Conservation (phyloP, 345 rosid genomes). For the Barbarea vulgaris region DNA sequence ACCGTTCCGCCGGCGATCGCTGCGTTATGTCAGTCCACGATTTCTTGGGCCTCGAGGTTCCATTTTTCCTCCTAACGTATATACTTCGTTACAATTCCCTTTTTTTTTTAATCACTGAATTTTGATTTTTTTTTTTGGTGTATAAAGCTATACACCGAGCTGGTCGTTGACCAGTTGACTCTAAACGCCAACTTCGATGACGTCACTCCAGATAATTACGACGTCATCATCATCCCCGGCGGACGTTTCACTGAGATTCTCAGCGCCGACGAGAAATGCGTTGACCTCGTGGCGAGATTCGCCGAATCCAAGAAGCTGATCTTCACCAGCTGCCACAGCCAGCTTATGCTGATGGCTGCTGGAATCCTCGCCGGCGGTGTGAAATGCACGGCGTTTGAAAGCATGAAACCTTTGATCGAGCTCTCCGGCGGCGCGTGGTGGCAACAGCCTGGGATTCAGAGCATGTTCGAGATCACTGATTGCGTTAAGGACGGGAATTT, state of each 20-base stretch:
- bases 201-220: slow-evolving; percentile 42
- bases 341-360: slow-evolving; percentile 48
- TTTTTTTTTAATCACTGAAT: neutral
- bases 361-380: slow-evolving; percentile 49
- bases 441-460: slow-evolving; percentile 47
- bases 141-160: slow-evolving; percentile 48
- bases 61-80: neutral
- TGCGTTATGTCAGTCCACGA: slow-evolving; percentile 54
- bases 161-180: slow-evolving; percentile 50
- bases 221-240: slow-evolving; percentile 50
- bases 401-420: slow-evolving; percentile 53
- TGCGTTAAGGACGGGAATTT: slow-evolving; percentile 52
- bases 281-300: slow-evolving; percentile 40
- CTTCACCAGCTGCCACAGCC: slow-evolving; percentile 58
- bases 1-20: slow-evolving; percentile 44
- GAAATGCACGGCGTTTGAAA: slow-evolving; percentile 53
- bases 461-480: slow-evolving; percentile 49
- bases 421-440: slow-evolving; percentile 56
- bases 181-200: slow-evolving; percentile 48
- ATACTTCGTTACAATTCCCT: neutral
- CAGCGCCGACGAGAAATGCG: slow-evolving; percentile 48
- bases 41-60: slow-evolving; percentile 51
- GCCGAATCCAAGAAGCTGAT: slow-evolving; percentile 47
- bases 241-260: slow-evolving; percentile 53
- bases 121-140: neutral